These are phyloP conservation scores for Paecilomyces fulvus DNA, from an alignment of 2,329 filamentous ascomycete genomes.

Conservation along the genomic window DNA sequence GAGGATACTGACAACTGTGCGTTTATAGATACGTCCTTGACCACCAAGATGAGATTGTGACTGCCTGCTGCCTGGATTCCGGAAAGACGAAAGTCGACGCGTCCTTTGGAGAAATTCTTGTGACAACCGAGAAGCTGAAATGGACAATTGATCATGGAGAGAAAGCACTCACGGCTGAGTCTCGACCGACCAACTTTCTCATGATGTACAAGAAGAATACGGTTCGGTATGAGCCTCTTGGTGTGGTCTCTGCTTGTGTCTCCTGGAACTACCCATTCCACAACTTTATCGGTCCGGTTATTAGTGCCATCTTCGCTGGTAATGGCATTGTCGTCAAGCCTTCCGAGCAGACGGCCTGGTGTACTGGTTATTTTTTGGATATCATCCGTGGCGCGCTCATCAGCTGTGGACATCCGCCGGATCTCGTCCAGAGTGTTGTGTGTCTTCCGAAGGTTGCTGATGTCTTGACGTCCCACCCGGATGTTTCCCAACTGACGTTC, in stretches of 20 bases:
- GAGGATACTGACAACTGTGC: constrained; percentile 1
- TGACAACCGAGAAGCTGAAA: constrained; percentile 85
- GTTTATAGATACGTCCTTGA: constrained; percentile 63
- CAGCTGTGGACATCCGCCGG: constrained; percentile 72
- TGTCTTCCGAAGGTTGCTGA: constrained; percentile 82
- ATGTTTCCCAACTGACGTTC: constrained; percentile 84
- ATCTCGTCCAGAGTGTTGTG: constrained; percentile 73
- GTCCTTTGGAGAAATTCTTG: constrained; percentile 85
- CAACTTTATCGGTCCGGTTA: constrained; percentile 85
- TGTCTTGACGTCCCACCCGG: constrained; percentile 75
- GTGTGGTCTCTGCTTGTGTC: constrained; percentile 84
- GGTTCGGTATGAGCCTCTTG: constrained; percentile 83
- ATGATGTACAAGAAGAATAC: constrained; percentile 94
- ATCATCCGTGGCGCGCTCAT: constrained; percentile 71
- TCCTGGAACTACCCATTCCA: constrained; percentile 98
- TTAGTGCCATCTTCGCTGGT: constrained; percentile 82
- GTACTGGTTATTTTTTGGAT: constrained; percentile 67
- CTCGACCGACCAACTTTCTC: constrained; percentile 76
- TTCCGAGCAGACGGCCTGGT: constrained; percentile 95
- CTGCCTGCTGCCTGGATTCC: constrained; percentile 79
- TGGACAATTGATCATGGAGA: constrained; percentile 94
- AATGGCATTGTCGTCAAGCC: constrained; percentile 91
- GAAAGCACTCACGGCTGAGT: constrained; percentile 61
- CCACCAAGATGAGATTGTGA: constrained; percentile 79
- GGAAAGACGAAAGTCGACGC: constrained; percentile 96